Percentiles rank a stretch among this genome's conserved stretches.
Evolutionary conservation across 306 rosid species (phyloP).

Genomic region (Vigna unguiculata): DNA sequence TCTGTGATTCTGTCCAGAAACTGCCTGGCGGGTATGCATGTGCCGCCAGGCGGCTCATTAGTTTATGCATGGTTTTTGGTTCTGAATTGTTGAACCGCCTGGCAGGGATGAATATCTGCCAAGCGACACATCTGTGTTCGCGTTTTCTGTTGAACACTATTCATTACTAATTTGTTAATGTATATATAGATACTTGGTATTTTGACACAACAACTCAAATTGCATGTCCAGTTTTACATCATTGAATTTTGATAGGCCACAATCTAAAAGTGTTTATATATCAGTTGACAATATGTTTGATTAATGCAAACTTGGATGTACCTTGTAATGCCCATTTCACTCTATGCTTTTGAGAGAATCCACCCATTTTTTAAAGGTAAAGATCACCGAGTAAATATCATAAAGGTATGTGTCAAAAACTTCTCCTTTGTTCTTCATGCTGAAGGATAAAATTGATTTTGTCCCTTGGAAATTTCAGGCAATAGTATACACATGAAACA

Average conservation of each 20-base stretch:
- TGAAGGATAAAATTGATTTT: constrained; percentile 27
- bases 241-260: not conserved
- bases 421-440: not conserved
- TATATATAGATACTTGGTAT: not conserved
- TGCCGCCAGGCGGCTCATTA: no score
- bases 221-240: not conserved
- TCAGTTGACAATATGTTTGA: constrained; percentile 25
- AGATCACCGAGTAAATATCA: constrained; percentile 63
- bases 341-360: constrained; percentile 72
- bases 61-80: no score
- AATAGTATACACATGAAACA: constrained; percentile 80
- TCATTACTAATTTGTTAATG: not conserved
- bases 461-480: constrained; percentile 66
- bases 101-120: no score
- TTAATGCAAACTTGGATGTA: constrained; percentile 95
- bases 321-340: constrained; percentile 58
- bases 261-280: constrained; percentile 14
- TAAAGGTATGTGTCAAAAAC: constrained; percentile 60
- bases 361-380: constrained; percentile 53
- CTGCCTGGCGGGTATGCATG: no score
- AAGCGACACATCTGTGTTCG: no score
- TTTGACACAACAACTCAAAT: not conserved
- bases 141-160: constrained; percentile 5
- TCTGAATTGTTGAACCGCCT: no score
- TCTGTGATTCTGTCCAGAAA: no score